Conservation (phyloP, 2,329 filamentous ascomycete genomes). For the Beauveria pseudobassiana region DNA sequence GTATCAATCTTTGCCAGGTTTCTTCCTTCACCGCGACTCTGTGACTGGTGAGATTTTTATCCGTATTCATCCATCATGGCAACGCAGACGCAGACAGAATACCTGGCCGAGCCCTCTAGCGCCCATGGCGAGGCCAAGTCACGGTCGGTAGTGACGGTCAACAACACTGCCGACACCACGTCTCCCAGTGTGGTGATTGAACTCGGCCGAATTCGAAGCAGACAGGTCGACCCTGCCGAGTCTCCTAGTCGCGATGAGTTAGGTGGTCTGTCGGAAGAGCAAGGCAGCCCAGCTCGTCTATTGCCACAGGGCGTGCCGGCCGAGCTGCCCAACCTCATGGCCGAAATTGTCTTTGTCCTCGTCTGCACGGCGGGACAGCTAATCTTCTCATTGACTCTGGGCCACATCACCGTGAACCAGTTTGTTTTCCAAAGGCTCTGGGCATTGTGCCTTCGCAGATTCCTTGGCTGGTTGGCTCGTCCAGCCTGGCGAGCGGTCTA, state of each 20-base stretch:
- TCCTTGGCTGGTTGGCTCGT: conserved; percentile 11
- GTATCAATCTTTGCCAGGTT: too few species aligned
- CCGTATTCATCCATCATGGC: background rate
- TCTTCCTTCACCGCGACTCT: background rate
- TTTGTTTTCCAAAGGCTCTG: conserved; percentile 7
- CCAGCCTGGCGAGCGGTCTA: conserved; percentile 11
- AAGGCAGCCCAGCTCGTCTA: conserved; percentile 9
- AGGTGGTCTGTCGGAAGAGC: conserved; percentile 3
- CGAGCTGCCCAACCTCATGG: conserved; percentile 9
- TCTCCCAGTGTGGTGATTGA: conserved; percentile 2
- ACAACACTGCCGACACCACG: background rate
- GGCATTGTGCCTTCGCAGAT: conserved; percentile 10
- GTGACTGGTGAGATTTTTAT: background rate
- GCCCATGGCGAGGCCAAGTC: background rate
- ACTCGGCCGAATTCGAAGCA: conserved; percentile 8
- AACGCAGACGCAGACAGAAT: conserved; percentile 2
- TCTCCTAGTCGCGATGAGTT: background rate
- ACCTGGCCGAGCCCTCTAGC: background rate
- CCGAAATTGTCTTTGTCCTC: conserved; percentile 12
- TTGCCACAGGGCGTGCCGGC: conserved; percentile 10
- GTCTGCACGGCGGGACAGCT: conserved; percentile 11
- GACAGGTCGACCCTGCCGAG: conserved; percentile 3
- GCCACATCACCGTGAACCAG: conserved; percentile 12
- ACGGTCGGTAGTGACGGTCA: background rate
- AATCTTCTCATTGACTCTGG: conserved; percentile 9